Evolutionary conservation across 345 rosid species (phyloP), one percentile per base, ranked within the genome.

Genomic region (Cardamine occulta): DNA sequence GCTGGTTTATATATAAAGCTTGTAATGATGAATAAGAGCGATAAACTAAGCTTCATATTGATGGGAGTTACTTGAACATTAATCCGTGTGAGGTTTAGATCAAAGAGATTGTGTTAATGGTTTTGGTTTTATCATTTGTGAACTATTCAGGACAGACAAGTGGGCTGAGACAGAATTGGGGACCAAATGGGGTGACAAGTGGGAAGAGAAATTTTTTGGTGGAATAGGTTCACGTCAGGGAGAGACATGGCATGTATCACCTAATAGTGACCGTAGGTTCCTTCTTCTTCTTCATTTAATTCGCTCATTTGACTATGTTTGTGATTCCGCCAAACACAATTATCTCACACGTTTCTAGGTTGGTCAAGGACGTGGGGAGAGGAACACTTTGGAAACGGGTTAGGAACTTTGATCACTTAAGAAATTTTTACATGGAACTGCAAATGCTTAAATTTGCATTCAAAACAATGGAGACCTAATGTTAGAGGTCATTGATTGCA

Each of bases 321-420:
- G 3, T 70, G 5, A 48, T 75, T 24, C 39, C 11, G 14, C n/a
- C 47, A 60, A 17, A 63, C n/a, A 58, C 18, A n/a, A 58, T 34
- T 63, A 29, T 66, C 53, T 59, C 28, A 40, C 70, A 35, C 56
- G 11, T 23, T 11, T 67, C 29, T 75, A 95, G 97, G 97, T 72
- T 95, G 97, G 99, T 91, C 97, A 66, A 90, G 97, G 82, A 95
- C 96, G 11, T 95, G 99, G 97, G 97, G 99, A 31, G 99, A 95
- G 78, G 99, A 95, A 78, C 97, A 95, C 74, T 89, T 91, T 39
- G 99, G 99, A 85, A 90, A 95, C 9, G 93, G 99, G 99, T 95
- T 87, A 23, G 80, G 40, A 80, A 65, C 32, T 57, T 37, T 51
- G 40, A 47, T 35, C 18, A 35, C 2, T 31, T 31, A 31, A 31